Evolutionary conservation across 2,329 filamentous ascomycete genomes (phyloP).

Genomic region (Ambrosiella xylebori): DNA sequence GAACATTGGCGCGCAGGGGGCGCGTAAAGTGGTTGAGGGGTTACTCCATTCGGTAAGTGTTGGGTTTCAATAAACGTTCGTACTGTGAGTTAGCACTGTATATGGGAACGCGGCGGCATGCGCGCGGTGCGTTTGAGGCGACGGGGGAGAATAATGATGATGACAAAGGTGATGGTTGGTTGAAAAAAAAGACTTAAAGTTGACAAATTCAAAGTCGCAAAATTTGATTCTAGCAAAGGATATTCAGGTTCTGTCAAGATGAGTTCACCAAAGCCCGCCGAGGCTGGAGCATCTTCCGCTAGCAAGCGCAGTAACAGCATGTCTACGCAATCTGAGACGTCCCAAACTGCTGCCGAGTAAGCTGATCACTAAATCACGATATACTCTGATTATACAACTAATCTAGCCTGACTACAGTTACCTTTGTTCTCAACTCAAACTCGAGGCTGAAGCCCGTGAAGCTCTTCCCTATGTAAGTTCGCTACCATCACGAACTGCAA

Average conservation of each 20-base stretch:
- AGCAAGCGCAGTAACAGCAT: slow-evolving; percentile 37
- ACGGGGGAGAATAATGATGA: no score
- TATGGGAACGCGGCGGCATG: neutral
- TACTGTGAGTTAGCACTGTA: neutral
- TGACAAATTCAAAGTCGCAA: no score
- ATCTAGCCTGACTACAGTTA: slow-evolving; percentile 37
- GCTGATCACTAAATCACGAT: slow-evolving; percentile 12
- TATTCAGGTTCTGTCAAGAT: neutral
- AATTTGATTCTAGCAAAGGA: no score
- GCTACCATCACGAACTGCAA: neutral
- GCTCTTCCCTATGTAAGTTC: slow-evolving; percentile 69
- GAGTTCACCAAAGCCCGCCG: neutral
- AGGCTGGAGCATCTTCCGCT: slow-evolving; percentile 2
- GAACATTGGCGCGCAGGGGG: slow-evolving; percentile 5
- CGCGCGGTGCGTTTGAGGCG: no score
- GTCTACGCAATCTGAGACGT: slow-evolving; percentile 42
- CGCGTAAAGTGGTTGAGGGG: slow-evolving; percentile 23
- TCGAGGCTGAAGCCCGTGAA: slow-evolving; percentile 91
- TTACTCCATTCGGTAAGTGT: neutral
- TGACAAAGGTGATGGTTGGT: no score
- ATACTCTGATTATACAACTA: neutral
- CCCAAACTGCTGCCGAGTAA: slow-evolving; percentile 58
- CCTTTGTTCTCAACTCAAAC: slow-evolving; percentile 70
- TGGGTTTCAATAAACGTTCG: neutral
- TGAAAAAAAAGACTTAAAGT: no score